Base-by-base conservation (phyloP, 2,329 filamentous ascomycete species). In the Biscogniauxia mediterranea region DNA sequence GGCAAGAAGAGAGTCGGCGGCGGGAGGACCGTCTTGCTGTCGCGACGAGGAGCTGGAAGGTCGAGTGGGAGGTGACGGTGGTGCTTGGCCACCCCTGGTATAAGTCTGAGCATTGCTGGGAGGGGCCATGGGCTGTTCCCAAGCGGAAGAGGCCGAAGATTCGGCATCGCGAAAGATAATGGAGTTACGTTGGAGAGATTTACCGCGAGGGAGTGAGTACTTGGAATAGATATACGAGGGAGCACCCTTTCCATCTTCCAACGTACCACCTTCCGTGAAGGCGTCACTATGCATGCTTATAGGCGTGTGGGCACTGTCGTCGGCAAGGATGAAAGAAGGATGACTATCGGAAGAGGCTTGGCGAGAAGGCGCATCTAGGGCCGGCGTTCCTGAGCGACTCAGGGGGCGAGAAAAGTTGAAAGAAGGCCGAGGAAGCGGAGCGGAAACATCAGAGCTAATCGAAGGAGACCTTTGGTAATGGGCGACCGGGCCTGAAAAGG, bases 361-460 rank as follows among this genome's bases (percentile, higher is more conserved):
- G 42, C 87, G 80, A 9, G 81, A 80, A 54, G 87, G 86, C 52
- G 78, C 74, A n/a, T 89, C 85, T 67, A 83, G 78, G 52, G 71
- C 77, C 17, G 85, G 85, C 13, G 84, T 87, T 63, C 86, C 87
- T 62, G 87, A 85, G 71, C 89, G 84, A 75, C 94, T 97, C 63
- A 96, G 78, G 0, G 95, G 95, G 52, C 95, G 85, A 0, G 95
- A 98, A 75, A 98, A 98, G 76, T 99, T 98, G 77, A 96, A 94
- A 0, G 90, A 87, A 0, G 92, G 90, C 17, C 89, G 85, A 13
- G 89, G 86, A 42, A 93, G 71, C 9, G 75, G 83, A 52, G 83
- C 83, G 1, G 93, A 96, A 56, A 86, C 85, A 64, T 97, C 92
- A 1, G 94, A 98, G 63, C 88, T 88, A 46, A 92, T 83, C 0